These are phyloP conservation scores for Trifolium subterraneum DNA, from an alignment of 306 rosid genomes.

Conservation along the genomic window DNA sequence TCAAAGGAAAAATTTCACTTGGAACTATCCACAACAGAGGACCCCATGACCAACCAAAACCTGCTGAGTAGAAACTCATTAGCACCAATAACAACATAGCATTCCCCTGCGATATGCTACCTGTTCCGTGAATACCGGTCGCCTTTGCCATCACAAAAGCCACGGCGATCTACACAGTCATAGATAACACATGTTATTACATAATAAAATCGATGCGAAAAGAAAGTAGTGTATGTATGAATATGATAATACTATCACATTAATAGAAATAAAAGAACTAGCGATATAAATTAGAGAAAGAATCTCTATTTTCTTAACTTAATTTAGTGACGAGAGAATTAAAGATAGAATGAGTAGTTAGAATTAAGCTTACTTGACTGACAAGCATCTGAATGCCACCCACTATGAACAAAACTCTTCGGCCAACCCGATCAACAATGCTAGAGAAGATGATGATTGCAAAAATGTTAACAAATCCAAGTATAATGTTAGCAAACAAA, in stretches of 20 bases:
- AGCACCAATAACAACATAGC: conserved; percentile 51
- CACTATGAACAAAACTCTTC: conserved; percentile 59
- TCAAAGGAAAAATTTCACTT: conserved; percentile 65
- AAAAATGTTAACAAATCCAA: conserved; percentile 59
- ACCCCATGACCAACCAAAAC: conserved; percentile 80
- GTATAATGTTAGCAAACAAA: conserved; percentile 59
- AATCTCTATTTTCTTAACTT: neutral
- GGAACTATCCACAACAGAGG: conserved; percentile 68
- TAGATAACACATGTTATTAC: neutral
- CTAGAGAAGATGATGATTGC: conserved; percentile 57
- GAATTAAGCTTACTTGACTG: conserved; percentile 47
- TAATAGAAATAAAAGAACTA: too few species aligned
- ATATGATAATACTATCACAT: neutral
- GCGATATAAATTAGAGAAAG: too few species aligned
- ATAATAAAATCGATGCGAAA: neutral
- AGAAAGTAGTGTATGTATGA: neutral
- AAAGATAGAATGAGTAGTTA: neutral
- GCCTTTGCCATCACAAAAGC: conserved; percentile 46
- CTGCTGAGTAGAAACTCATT: conserved; percentile 55
- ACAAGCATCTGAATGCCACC: conserved; percentile 73
- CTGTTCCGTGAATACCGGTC: conserved; percentile 49
- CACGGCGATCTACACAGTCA: conserved; percentile 49
- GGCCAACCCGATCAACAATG: conserved; percentile 72
- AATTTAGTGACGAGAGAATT: neutral
- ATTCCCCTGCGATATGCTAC: conserved; percentile 49